Evolutionary conservation across 2,329 filamentous ascomycete genomes (phyloP), one percentile per base, ranked within the genome.

Genomic region (Colletotrichum siamense): DNA sequence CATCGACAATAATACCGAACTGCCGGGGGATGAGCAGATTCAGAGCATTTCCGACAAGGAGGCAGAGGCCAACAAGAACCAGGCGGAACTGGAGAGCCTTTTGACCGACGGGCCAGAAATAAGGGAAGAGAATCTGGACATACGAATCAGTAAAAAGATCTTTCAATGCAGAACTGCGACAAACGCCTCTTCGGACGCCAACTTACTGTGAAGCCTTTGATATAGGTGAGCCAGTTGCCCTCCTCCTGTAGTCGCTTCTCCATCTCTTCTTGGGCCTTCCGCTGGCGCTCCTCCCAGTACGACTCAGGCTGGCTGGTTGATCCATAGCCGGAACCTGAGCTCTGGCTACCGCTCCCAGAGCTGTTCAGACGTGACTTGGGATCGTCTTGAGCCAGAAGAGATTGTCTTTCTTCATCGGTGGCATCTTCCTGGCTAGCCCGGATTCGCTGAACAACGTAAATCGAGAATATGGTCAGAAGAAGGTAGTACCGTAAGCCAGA

Each of bases 1-100:
- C 91, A 80, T 97, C 92, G 78, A 95, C 93, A 78, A 98, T 92
- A 74, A 95, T 92, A 78, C 95, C 95, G 36, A 96, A 91, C 81
- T 97, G 95, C 24, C 94, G 91, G n/a, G 95, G 95, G 36, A 95
- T 92, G 57, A 98, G 86, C 16, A 98, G 87, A 79, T 96, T 95
- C 66, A 98, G 87, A 7, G 91, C 91, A 78, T 96, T 95, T 71
- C 93, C 91, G 68, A 89, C 86, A n/a, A 96, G 83, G 26, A 97
- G 87, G 79, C 94, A 94, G 2, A 94, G 59, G 1, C 90, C 90
- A 61, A 97, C 93, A 6, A 94, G 87, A 13, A 90, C 85, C 24
- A 94, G 91, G 70, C 93, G 92, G 22, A 94, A 82, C 82, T 97
- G 95, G 22, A 97, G 89, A 16, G 86, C 83, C 69, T 88, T 89